A percentile compares a stretch with the other conserved stretches of the same genome.
Evolutionary conservation across 73 alveolate genomes (phyloP).

Genomic region (Effrenium voratum): DNA sequence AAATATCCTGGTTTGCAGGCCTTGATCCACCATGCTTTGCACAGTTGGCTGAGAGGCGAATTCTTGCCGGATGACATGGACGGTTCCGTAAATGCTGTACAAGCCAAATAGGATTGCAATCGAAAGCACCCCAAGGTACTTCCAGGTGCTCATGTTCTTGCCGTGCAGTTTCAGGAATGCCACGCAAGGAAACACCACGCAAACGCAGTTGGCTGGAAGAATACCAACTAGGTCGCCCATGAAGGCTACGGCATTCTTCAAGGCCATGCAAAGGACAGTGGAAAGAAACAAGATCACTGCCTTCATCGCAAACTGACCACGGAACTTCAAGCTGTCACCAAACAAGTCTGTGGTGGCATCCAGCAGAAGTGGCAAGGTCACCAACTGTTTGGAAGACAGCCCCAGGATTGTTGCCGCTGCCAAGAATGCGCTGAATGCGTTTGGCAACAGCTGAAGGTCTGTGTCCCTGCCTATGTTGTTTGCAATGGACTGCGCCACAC

Average conservation of each 20-base stretch:
- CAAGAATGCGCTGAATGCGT: conserved; percentile 48
- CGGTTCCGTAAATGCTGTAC: conserved; percentile 64
- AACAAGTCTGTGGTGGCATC: conserved; percentile 85
- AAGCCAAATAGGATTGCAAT: conserved; percentile 59
- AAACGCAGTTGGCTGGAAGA: conserved; percentile 79
- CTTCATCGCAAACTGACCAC: conserved; percentile 58
- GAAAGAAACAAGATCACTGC: conserved; percentile 55
- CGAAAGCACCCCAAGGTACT: conserved; percentile 47
- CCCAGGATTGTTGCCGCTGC: conserved; percentile 73
- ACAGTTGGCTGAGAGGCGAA: too few species aligned
- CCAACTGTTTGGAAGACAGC: conserved; percentile 71
- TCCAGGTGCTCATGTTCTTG: conserved; percentile 54
- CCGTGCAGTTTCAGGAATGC: conserved; percentile 74
- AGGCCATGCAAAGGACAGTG: conserved; percentile 10
- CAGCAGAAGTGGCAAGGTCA: conserved; percentile 70
- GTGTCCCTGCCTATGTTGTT: conserved; percentile 79
- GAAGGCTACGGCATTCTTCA: conserved; percentile 81
- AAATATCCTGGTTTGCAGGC: too few species aligned
- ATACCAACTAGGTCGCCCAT: conserved; percentile 82
- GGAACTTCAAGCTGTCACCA: conserved; percentile 46
- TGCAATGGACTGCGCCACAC: conserved; percentile 88
- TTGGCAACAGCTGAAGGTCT: conserved; percentile 60
- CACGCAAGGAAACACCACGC: conserved; percentile 70
- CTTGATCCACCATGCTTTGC: too few species aligned
- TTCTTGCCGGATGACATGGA: conserved; percentile 44